Evolutionary conservation across 805 yeast genomes (phyloP).

Genomic region (Vanderwaltozyma tropicalis): DNA sequence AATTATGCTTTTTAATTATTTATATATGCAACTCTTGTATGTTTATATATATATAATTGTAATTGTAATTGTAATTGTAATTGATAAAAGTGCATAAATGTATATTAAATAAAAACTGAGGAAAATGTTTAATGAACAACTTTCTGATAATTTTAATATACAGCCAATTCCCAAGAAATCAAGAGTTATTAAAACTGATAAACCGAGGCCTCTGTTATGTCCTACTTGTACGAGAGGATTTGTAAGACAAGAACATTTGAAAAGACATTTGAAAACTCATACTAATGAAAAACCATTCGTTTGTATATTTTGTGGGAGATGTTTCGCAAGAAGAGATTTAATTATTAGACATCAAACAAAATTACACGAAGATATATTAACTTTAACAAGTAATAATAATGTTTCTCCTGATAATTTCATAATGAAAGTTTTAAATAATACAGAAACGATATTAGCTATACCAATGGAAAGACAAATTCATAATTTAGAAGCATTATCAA

Average conservation of each 20-base stretch:
- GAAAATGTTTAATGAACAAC: too few relatives aligned
- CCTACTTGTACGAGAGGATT: constrained; percentile 87
- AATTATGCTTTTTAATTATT: too few relatives aligned
- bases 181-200: constrained; percentile 74
- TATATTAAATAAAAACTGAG: too few relatives aligned
- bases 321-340: constrained; percentile 84
- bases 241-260: constrained; percentile 89
- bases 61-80: too few relatives aligned
- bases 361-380: constrained; percentile 48
- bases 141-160: too few relatives aligned
- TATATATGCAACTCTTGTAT: too few relatives aligned
- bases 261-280: constrained; percentile 88
- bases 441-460: constrained; percentile 31
- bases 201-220: constrained; percentile 90
- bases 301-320: constrained; percentile 92
- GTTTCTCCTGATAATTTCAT: constrained; percentile 14
- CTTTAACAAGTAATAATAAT: constrained; percentile 12
- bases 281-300: constrained; percentile 94
- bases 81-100: too few relatives aligned
- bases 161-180: constrained; percentile 77
- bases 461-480: constrained; percentile 18
- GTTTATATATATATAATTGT: too few relatives aligned
- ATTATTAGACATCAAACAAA: constrained; percentile 92
- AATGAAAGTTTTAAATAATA: constrained; percentile 31
- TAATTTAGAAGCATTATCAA: constrained; percentile 23